phyloP scores from a whole-genome alignment of 257 asterid species.

The Rhazya stricta region DNA sequence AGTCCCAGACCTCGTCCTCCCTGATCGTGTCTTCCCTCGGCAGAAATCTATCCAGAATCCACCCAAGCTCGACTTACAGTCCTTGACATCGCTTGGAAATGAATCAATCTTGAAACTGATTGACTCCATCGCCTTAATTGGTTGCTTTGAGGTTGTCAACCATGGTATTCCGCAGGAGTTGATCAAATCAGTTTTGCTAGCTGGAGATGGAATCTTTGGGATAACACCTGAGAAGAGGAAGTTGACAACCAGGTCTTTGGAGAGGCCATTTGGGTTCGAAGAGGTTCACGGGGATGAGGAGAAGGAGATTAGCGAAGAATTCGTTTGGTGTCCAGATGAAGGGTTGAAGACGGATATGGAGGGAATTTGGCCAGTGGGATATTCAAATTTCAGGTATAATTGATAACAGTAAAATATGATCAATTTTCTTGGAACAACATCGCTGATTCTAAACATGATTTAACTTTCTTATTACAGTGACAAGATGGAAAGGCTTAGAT shows the following conservation, averaged over 20 bases:
- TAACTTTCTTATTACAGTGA: constrained; percentile 31
- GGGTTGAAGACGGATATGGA: constrained; percentile 52
- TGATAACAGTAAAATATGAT: background rate
- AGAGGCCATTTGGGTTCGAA: constrained; percentile 66
- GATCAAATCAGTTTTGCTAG: constrained; percentile 37
- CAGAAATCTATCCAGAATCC: constrained; percentile 48
- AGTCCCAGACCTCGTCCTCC: constrained; percentile 75
- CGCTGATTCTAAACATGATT: background rate
- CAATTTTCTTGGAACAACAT: background rate
- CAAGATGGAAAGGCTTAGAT: constrained; percentile 49
- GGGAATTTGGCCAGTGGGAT: constrained; percentile 72
- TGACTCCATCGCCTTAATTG: constrained; percentile 38
- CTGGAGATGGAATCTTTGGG: constrained; percentile 49
- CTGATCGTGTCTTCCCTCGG: constrained; percentile 65
- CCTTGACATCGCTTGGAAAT: constrained; percentile 18
- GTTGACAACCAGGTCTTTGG: constrained; percentile 41
- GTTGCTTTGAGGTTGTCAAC: constrained; percentile 71
- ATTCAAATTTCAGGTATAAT: constrained; percentile 76
- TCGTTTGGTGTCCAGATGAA: constrained; percentile 66
- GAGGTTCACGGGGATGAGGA: constrained; percentile 61
- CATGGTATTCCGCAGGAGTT: constrained; percentile 61
- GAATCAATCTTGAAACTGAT: constrained; percentile 26
- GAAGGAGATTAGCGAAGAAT: constrained; percentile 49
- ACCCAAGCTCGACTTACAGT: constrained; percentile 45
- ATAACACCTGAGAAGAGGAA: constrained; percentile 50